phyloP scores from a whole-genome alignment of 345 rosid species.

The Citrus sinensis region DNA sequence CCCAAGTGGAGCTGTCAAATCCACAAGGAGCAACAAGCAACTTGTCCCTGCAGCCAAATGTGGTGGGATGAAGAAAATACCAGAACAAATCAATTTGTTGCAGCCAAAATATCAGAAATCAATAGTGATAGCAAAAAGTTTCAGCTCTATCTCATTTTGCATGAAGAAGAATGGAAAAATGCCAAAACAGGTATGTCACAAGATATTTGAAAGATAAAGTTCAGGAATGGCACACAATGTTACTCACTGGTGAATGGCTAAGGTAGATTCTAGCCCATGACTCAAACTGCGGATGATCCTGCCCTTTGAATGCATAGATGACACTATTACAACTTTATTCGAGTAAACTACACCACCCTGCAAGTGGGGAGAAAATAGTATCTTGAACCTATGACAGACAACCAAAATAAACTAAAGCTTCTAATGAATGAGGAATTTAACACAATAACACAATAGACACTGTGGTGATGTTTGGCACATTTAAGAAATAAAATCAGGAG shows the following conservation, averaged over 20 bases:
- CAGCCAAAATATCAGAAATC: neutral
- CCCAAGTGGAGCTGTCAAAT: slow-evolving; percentile 53
- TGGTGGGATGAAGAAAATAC: neutral
- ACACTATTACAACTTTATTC: slow-evolving; percentile 59
- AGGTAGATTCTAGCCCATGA: slow-evolving; percentile 59
- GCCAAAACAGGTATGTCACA: neutral
- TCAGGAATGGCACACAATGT: slow-evolving; percentile 10
- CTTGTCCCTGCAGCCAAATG: slow-evolving; percentile 52
- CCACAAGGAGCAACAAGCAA: slow-evolving; percentile 59
- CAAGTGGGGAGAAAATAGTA: slow-evolving; percentile 13
- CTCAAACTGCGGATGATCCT: slow-evolving; percentile 37
- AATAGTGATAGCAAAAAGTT: neutral
- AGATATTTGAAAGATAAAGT: neutral
- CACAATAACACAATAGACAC: neutral
- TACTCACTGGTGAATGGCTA: slow-evolving; percentile 59
- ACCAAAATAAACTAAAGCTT: neutral
- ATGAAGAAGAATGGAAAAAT: neutral
- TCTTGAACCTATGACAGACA: neutral
- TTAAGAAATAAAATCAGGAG: neutral
- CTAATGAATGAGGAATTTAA: neutral
- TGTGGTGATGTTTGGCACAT: neutral
- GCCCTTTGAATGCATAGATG: slow-evolving; percentile 51
- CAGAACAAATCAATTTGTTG: neutral
- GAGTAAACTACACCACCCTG: slow-evolving; percentile 90
- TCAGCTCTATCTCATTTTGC: slow-evolving; percentile 8